Base-by-base conservation (phyloP, 768 basidiomycete species). In the Boletus sensibilis region DNA sequence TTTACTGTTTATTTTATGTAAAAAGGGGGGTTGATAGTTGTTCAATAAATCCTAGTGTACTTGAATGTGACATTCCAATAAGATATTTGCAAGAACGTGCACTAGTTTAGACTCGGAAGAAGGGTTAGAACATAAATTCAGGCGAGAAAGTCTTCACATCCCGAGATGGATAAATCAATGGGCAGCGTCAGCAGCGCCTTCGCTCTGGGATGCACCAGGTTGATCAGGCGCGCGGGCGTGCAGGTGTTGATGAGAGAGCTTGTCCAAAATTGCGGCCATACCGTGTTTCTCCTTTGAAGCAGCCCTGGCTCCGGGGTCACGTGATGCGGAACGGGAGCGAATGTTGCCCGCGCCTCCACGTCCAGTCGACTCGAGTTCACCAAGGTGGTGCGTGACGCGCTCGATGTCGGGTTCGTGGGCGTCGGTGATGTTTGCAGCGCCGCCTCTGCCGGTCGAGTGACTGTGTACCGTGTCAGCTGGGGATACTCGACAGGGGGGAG, bases 391-490 rank as follows among this genome's bases (percentile, higher is more conserved):
- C 12, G 29, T 9, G 51, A 65, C 50, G 20, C 48, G 67, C 37
- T 82, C 81, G 39, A 78, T 60, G 0, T 67, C 64, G 1, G 81
- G 81, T 6, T 71, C 69, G 27, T 69, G 73, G 0, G 56, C 21
- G 27, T 47, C n/a, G 0, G 79, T 81, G 21, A 88, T 63, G 59
- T 89, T 89, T 3, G 83, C 88, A 7, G 68, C 58, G n/a, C 88
- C 87, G 35, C 88, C 87, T 48, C 88, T 82, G 43, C 87, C 87
- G 1, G 81, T 83, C 5, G 86, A 87, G 66, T 88, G 85, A 14
- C 84, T 85, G 52, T 11, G 52, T n/a, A 29, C 25, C 25, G n/a
- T 20, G 41, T 57, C 46, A 60, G 53, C 21, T 13, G 8, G 44
- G 14, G 29, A 21, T 5, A 20, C 5, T 43, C 16, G 6, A 16